Base-by-base conservation (phyloP, 2,329 filamentous ascomycete genomes). In the Cyphellophora europaea region DNA sequence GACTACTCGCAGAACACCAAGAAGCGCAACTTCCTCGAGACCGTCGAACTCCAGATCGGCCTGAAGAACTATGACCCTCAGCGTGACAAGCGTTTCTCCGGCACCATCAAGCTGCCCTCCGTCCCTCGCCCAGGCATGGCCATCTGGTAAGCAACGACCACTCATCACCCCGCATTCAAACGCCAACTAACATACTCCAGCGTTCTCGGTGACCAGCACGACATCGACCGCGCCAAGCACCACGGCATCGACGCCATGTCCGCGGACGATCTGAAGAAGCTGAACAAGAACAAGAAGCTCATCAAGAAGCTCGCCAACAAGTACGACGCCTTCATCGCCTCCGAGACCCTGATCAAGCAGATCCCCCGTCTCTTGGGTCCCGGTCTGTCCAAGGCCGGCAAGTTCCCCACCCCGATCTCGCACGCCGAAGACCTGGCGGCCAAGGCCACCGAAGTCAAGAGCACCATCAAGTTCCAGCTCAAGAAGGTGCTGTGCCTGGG, bases 261-360 rank as follows among this genome's bases (percentile, higher is more conserved):
- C 60, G 71, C 85, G 52, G 91, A 98, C 60, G 91, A 98, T 71
- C 73, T 98, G 72, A 98, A 98, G 85, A 98, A 98, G 83, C 86
- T 98, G 55, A 98, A 98, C 83, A 98, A 98, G 86, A 98, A 98
- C 86, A 96, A 98, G 85, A 98, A 98, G 83, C 82, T 96, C 61
- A 95, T 98, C 82, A 98, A 98, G 87, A 98, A 98, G 83, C 84
- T 98, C 53, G 91, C 91, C 49, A 87, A 88, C 80, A 98, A 98
- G 78, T 96, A 98, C 81, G 91, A 98, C 70, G 91, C 91, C 56
- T 98, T 98, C 74, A 71, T 98, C 64, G 83, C 91, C 65, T 96
- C 89, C 64, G 91, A 98, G 63, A 74, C 82, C 61, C 74, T 98
- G 62, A 95, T 98, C 82, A 95, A 94, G 82, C 88, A 95, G 77